phyloP scores from a whole-genome alignment of 768 basidiomycete species.

The Russula ochroleuca region DNA sequence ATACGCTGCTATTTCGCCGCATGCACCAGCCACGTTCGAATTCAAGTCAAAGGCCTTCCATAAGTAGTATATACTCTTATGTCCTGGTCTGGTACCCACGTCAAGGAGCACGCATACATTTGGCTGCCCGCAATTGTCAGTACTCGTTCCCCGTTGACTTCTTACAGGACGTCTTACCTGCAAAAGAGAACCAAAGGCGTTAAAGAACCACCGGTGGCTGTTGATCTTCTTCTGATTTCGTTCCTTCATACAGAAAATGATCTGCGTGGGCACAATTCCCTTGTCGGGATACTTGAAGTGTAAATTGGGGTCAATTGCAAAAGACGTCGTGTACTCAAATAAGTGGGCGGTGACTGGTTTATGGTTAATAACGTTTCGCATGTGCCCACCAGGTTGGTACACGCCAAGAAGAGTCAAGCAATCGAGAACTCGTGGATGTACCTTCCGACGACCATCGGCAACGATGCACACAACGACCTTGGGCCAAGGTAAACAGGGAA shows the following conservation, averaged over 20 bases:
- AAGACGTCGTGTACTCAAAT: conserved; percentile 85
- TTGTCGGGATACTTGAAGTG: conserved; percentile 89
- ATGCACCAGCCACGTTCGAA: conserved; percentile 91
- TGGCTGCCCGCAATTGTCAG: conserved; percentile 44
- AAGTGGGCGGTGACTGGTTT: conserved; percentile 69
- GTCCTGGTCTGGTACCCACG: conserved; percentile 87
- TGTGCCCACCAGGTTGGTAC: conserved; percentile 68
- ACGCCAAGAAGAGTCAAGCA: conserved; percentile 90
- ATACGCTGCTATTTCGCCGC: conserved; percentile 92
- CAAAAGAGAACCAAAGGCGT: conserved; percentile 80
- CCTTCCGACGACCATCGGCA: conserved; percentile 78
- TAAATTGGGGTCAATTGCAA: conserved; percentile 71
- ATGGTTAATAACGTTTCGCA: conserved; percentile 63
- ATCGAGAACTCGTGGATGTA: conserved; percentile 81
- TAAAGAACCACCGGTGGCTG: conserved; percentile 96
- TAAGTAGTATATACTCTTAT: conserved; percentile 85
- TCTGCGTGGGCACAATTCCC: conserved; percentile 92
- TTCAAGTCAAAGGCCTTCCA: conserved; percentile 95
- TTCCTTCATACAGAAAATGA: conserved; percentile 87
- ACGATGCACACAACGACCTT: conserved; percentile 92
- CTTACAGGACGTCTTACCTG: conserved; percentile 47
- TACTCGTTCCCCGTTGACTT: neutral
- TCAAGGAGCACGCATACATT: conserved; percentile 92
- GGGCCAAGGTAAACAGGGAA: neutral
- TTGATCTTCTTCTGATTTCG: conserved; percentile 98